Percentiles rank a stretch among this genome's conserved stretches.
Conservation (phyloP, 306 rosid genomes). For the Abrus precatorius region DNA sequence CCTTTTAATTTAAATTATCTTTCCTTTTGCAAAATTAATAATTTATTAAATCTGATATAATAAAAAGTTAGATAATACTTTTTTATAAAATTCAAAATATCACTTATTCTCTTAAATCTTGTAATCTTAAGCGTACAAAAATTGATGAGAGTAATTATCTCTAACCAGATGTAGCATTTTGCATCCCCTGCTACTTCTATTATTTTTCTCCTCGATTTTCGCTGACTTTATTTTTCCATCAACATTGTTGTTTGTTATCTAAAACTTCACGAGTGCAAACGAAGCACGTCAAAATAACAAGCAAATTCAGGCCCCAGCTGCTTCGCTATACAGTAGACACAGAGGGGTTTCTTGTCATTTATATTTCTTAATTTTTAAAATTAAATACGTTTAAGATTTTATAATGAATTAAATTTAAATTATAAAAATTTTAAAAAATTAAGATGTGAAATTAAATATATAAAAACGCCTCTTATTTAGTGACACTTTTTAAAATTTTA, state of each 20-base stretch:
- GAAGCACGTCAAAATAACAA: neutral
- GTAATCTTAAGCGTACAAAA: too few relatives aligned
- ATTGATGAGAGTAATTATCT: neutral
- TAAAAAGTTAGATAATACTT: too few relatives aligned
- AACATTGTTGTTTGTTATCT: constrained; percentile 12
- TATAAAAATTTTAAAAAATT: too few relatives aligned
- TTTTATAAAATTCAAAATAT: too few relatives aligned
- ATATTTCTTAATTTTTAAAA: too few relatives aligned
- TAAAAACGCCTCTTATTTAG: too few relatives aligned
- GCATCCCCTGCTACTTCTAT: neutral
- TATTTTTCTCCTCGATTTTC: neutral
- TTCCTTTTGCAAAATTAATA: neutral
- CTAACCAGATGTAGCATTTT: neutral
- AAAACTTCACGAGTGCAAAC: neutral
- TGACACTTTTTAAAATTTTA: too few relatives aligned
- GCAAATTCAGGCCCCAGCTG: neutral
- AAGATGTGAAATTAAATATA: too few relatives aligned
- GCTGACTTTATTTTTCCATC: neutral
- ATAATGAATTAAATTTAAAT: too few relatives aligned
- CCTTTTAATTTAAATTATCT: neutral
- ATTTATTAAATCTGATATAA: too few relatives aligned
- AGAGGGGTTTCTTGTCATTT: neutral
- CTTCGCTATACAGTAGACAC: neutral
- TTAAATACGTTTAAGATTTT: too few relatives aligned
- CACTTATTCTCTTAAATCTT: too few relatives aligned